Percentiles rank a stretch among this genome's conserved stretches.
phyloP scores from a whole-genome alignment of 139 green algal species.

The Tetradesmus lagerheimii region DNA sequence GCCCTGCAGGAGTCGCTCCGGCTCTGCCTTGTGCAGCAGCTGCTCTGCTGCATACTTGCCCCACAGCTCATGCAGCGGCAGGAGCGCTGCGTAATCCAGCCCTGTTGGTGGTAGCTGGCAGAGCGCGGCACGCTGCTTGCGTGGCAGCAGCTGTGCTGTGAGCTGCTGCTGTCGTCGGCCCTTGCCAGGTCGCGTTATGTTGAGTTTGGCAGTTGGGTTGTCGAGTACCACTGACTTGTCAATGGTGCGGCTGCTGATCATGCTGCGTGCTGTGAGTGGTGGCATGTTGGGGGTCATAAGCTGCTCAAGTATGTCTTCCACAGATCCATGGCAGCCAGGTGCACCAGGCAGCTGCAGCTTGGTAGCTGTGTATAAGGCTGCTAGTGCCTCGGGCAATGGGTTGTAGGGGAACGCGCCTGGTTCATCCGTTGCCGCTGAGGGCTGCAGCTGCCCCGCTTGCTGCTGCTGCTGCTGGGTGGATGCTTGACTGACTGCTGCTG shows the following conservation, averaged over 20 bases:
- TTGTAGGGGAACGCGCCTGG: slow-evolving; percentile 42
- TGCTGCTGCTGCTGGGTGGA: slow-evolving; percentile 2
- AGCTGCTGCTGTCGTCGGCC: slow-evolving; percentile 18
- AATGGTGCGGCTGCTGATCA: slow-evolving; percentile 27
- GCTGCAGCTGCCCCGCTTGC: background rate
- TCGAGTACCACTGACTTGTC: slow-evolving; percentile 50
- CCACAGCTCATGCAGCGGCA: slow-evolving; percentile 31
- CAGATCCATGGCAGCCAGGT: background rate
- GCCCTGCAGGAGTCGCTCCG: slow-evolving; percentile 25
- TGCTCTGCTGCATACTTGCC: background rate
- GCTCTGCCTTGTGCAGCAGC: background rate
- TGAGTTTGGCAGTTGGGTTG: slow-evolving; percentile 48
- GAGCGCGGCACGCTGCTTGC: background rate
- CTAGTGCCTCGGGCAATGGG: background rate
- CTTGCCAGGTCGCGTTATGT: slow-evolving; percentile 5
- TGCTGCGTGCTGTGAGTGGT: slow-evolving; percentile 3
- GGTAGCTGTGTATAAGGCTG: background rate
- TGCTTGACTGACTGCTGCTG: background rate
- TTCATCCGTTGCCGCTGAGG: background rate
- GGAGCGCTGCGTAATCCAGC: background rate
- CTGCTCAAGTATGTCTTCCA: slow-evolving; percentile 43
- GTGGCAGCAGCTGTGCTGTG: slow-evolving; percentile 9
- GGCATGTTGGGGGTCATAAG: slow-evolving; percentile 48
- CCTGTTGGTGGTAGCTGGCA: background rate
- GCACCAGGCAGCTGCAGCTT: background rate